Base-by-base conservation (phyloP, 768 basidiomycete genomes). In the Tylopilus subfusipes region DNA sequence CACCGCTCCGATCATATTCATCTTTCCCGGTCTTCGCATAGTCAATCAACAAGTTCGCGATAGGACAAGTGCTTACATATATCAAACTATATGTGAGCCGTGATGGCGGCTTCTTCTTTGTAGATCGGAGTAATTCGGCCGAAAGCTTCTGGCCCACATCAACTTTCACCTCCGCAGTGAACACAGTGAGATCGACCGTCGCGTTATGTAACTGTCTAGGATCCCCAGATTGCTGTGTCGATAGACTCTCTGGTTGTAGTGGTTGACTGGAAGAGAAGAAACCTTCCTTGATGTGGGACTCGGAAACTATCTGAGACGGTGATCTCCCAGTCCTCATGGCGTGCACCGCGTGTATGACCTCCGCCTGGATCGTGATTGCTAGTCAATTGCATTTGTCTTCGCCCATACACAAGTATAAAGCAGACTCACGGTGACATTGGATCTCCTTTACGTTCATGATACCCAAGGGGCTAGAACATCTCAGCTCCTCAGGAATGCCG, bases 321-420 rank as follows among this genome's bases (percentile, higher is more conserved):
- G 21, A 7, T 25, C 29, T 22, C 21, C 29, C 6, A 13, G 16
- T 19, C 10, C 22, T 5, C 9, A 18, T 43, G 12, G 45, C 10
- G 21, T 48, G 36, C 18, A 90, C 83, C 78, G 83, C 85, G 60
- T 82, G 78, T 74, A 90, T 83, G 14, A 93, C 82, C 53, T 87
- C 82, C 0, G 91, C 90, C 47, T 81, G 81, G 56, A 98, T 93
- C 49, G 82, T 78, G 27, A 96, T 75, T 7, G 84, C 88, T 85
- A 40, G 19, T 54, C 21, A 44, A 25, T 40, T 7, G n/a, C n/a
- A n/a, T 31, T 47, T 2, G 27, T 38, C 3, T 27, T 7, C 25
- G 25, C 25, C 7, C 4, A 7, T 27, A 27, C 7, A 27, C 25
- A 27, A 27, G 25, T 27, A 7, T 27, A 16, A 31, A 21, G 12